Base-by-base conservation (phyloP, 345 rosid species). In the Populus ilicifolia region DNA sequence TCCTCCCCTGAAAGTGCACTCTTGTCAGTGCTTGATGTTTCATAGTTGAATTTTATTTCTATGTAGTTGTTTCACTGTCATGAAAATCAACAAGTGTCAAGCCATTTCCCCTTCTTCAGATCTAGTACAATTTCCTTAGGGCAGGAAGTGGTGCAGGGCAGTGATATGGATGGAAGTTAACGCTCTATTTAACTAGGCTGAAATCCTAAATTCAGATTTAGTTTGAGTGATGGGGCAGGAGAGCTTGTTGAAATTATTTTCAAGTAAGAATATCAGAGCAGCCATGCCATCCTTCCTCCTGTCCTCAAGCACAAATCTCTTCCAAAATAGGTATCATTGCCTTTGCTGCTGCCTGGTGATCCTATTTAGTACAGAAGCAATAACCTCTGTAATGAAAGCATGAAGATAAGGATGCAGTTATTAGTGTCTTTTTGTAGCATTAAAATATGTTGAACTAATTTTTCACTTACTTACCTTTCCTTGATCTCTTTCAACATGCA, bases 401-500 rank as follows among this genome's bases (percentile, higher is more conserved):
- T 56, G 63, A 56, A 56, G 27, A 52, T 52, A 20, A 20, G 61
- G 23, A 56, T 56, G 29, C 63, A 56, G 61, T 20, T n/a, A 54
- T 18, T 52, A 6, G 44, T 52, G 61, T 54, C 61, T 54, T 20
- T 52, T 48, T 30, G 17, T 14, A 8, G 63, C 17, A 35, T 50
- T 29, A 5, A 52, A 70, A 29, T 59, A 67, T 73, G 54, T 69
- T 20, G 48, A 64, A 50, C 78, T 65, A 30, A 30, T 54, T 50
- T 36, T 46, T 17, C 56, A 59, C 63, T n/a, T 29, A 43, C 65
- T 38, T 36, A 9, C 38, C 77, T 76, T 54, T 3, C 61, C 67
- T 30, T 14, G 69, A 63, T 77, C 59, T 76, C 29, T 76, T 35
- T 41, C 21, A 63, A 10, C 25, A 36, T 82, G 81, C 89, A 95